These are phyloP conservation scores for Logfia minima DNA, from an alignment of 129 eudicot genomes.

Conservation along the genomic window DNA sequence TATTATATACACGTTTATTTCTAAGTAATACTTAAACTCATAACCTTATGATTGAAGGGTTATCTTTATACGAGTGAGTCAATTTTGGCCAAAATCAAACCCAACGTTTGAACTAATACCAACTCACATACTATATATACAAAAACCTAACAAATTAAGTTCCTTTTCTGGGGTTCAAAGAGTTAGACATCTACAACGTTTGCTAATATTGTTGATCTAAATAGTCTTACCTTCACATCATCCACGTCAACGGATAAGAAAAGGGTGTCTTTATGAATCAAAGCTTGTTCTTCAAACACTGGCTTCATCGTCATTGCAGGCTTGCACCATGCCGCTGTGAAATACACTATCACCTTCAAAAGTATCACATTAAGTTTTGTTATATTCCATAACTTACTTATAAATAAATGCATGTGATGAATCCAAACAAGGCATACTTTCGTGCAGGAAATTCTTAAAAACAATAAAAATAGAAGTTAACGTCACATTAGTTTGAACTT, in stretches of 20 bases:
- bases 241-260: constrained; percentile 59
- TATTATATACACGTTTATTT: neutral
- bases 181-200: neutral
- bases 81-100: neutral
- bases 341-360: constrained; percentile 52
- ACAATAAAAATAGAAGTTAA: neutral
- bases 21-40: neutral
- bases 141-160: neutral
- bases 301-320: constrained; percentile 61
- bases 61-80: neutral
- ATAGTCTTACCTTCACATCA: constrained; percentile 49
- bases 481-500: constrained; percentile 16
- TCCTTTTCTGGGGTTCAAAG: neutral
- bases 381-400: neutral
- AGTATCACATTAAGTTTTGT: neutral
- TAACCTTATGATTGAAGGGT: neutral
- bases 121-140: too few species aligned
- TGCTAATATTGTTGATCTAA: neutral
- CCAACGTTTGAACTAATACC: neutral
- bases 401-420: too few species aligned
- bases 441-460: too few species aligned
- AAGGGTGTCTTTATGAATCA: constrained; percentile 33
- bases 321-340: constrained; percentile 63
- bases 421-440: too few species aligned
- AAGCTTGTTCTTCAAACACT: constrained; percentile 49